Percentiles rank a stretch among this genome's conserved stretches.
Evolutionary conservation across 345 rosid species (phyloP).

Genomic region (Eucalyptus regnans): DNA sequence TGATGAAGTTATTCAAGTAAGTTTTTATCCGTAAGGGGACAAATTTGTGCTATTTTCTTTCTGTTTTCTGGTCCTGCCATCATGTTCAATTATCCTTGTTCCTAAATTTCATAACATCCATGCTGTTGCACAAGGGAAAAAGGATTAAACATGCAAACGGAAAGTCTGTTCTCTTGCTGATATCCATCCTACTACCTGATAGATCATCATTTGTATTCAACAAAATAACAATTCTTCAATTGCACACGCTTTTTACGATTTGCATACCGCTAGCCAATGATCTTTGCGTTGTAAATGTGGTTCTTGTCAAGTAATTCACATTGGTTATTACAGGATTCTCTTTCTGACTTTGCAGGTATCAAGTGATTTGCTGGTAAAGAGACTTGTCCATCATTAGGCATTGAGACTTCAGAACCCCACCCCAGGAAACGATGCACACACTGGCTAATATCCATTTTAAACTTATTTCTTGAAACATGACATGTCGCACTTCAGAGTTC

Average conservation of each 20-base stretch:
- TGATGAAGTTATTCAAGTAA: slow-evolving; percentile 37
- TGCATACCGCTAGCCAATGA: neutral
- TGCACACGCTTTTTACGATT: neutral
- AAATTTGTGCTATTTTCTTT: neutral
- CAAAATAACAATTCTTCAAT: neutral
- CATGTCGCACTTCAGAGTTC: neutral
- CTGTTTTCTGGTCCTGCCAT: neutral
- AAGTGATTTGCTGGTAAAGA: slow-evolving; percentile 39
- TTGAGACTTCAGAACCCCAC: neutral
- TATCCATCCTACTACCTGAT: neutral
- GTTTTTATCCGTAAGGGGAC: neutral
- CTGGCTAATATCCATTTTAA: neutral
- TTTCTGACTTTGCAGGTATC: slow-evolving; percentile 4
- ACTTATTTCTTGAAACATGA: neutral
- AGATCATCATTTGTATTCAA: neutral
- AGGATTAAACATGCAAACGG: neutral
- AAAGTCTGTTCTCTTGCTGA: neutral
- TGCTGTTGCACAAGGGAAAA: neutral
- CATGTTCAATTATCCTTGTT: neutral
- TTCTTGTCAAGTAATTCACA: neutral
- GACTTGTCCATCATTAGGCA: neutral
- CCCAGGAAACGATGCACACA: neutral
- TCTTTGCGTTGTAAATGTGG: neutral
- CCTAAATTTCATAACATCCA: neutral
- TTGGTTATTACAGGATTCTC: neutral